Conservation (phyloP, 352 stramenopile species). For the Saprolegnia parasitica region DNA sequence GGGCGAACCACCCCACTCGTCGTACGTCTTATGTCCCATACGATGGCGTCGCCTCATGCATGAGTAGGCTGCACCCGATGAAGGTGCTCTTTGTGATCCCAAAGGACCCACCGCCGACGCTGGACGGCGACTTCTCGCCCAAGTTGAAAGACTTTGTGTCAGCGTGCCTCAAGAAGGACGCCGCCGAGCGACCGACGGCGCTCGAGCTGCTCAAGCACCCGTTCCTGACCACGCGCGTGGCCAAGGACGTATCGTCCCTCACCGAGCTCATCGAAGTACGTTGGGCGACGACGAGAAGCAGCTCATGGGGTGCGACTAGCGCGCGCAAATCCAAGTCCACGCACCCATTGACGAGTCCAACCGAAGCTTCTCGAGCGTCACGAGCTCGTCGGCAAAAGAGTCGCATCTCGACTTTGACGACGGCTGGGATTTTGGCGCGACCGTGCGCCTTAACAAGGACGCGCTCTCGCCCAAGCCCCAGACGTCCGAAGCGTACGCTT, state of each 20-base stretch:
- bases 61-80: constrained; percentile 94
- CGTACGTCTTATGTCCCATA: constrained; percentile 37
- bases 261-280: constrained; percentile 58
- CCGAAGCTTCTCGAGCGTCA: not conserved
- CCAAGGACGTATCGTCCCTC: constrained; percentile 67
- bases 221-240: constrained; percentile 61
- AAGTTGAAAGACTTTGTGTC: constrained; percentile 87
- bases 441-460: constrained; percentile 26
- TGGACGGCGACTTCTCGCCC: constrained; percentile 73
- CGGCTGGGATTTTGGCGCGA: constrained; percentile 28
- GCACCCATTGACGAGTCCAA: not conserved
- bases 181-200: constrained; percentile 77
- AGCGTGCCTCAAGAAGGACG: constrained; percentile 83
- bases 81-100: constrained; percentile 99
- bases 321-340: constrained; percentile 22
- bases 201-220: constrained; percentile 78
- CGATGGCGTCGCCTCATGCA: not conserved
- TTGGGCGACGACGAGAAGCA: not conserved
- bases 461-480: constrained; percentile 10
- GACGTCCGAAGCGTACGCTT: not conserved
- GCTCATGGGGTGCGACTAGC: not conserved
- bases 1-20: constrained; percentile 90
- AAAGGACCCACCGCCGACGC: constrained; percentile 83
- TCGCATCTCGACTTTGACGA: constrained; percentile 1
- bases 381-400: not conserved